These are phyloP conservation scores for Scleroderma citrinum DNA, from an alignment of 768 basidiomycete species.

Conservation along the genomic window DNA sequence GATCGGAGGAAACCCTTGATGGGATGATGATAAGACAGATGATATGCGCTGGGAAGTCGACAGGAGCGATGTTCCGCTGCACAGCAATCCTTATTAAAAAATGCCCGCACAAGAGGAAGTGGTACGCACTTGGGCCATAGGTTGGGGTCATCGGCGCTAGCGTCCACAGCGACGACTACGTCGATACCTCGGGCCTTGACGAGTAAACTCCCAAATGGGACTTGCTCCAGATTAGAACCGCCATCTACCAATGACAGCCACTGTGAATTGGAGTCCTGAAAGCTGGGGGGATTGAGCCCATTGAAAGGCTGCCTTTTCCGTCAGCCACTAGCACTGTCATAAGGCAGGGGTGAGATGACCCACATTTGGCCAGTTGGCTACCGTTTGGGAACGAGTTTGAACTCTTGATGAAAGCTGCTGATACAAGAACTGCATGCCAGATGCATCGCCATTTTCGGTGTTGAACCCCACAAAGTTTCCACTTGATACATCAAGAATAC, in stretches of 20 bases:
- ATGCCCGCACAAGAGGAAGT: background rate
- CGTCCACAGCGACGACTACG: conserved; percentile 71
- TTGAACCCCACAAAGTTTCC: conserved; percentile 35
- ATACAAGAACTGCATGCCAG: conserved; percentile 44
- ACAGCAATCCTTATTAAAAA: conserved; percentile 1
- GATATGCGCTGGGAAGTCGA: conserved; percentile 39
- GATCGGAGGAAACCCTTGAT: conserved; percentile 61
- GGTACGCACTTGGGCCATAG: conserved; percentile 61
- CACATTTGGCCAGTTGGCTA: conserved; percentile 64
- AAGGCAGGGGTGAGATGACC: conserved; percentile 6
- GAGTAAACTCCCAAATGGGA: conserved; percentile 67
- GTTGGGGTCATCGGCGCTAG: conserved; percentile 49
- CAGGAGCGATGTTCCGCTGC: conserved; percentile 50
- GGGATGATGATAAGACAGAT: conserved; percentile 40
- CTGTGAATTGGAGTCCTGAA: conserved; percentile 44
- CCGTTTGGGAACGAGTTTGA: conserved; percentile 48
- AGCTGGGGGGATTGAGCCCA: conserved; percentile 43
- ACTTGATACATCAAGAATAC: conserved; percentile 43
- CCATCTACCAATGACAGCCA: conserved; percentile 69
- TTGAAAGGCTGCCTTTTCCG: conserved; percentile 37
- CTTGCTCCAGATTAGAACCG: conserved; percentile 59
- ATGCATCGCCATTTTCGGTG: conserved; percentile 22
- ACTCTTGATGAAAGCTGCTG: conserved; percentile 39
- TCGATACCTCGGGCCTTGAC: conserved; percentile 66
- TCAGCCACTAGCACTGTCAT: conserved; percentile 1